These are phyloP conservation scores for Epichloe typhina DNA, from an alignment of 2,329 filamentous ascomycete genomes.

Conservation along the genomic window DNA sequence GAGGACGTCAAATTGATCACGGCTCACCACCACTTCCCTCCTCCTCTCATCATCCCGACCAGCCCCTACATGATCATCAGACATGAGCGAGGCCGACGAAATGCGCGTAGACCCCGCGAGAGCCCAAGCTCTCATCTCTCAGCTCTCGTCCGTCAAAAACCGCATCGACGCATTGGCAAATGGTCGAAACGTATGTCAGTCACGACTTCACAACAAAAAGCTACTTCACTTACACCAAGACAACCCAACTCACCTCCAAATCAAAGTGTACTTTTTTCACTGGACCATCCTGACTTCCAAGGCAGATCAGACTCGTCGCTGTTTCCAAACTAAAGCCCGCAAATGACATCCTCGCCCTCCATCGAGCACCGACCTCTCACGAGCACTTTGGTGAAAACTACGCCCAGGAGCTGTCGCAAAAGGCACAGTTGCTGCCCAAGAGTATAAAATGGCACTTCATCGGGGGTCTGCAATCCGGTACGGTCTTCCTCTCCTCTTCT, in stretches of 20 bases:
- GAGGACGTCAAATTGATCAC: not conserved
- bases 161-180: conserved; percentile 41
- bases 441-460: conserved; percentile 93
- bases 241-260: not conserved
- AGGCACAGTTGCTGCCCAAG: conserved; percentile 64
- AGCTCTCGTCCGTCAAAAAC: conserved; percentile 46
- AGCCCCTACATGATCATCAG: conserved; percentile 2
- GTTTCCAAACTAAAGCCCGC: conserved; percentile 95
- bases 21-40: not conserved
- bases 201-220: too few relatives aligned
- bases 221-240: not conserved
- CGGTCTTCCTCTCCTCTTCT: not conserved
- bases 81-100: conserved; percentile 32
- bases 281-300: conserved; percentile 1
- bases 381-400: conserved; percentile 96
- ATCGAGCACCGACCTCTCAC: conserved; percentile 46
- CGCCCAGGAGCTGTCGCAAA: conserved; percentile 75
- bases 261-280: too few relatives aligned
- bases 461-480: conserved; percentile 71
- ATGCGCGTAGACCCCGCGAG: conserved; percentile 52
- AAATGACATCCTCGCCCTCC: conserved; percentile 77
- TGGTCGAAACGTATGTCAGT: conserved; percentile 37
- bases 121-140: conserved; percentile 47
- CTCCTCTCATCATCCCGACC: not conserved
- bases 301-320: conserved; percentile 70